Base-by-base conservation (phyloP, 768 basidiomycete genomes). In the Pisolithus orientalis region DNA sequence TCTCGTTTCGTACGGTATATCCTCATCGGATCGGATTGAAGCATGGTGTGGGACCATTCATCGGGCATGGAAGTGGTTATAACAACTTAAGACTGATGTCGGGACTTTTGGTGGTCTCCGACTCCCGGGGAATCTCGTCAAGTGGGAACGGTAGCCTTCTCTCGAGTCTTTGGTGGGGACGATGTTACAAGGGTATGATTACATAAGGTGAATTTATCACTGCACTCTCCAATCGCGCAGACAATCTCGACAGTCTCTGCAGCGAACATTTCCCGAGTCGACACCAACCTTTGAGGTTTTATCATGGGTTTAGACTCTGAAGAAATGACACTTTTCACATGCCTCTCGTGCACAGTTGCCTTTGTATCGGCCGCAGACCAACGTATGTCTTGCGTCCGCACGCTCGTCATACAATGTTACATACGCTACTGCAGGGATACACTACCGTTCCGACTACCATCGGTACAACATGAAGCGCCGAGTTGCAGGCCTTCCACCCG, bases 401-500 rank as follows among this genome's bases (percentile, higher is more conserved):
- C 31, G 2, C 8, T 42, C n/a, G 27, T 25, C 32, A 53, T 28
- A 53, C 56, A 21, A 49, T 58, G 21, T 17, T 42, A 27, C 59
- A 13, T 59, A 7, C 25, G 14, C 3, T 34, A 11, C 34, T 37
- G 32, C 34, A 91, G 89, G 95, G 53, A 71, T 73, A 0, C 96
- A 99, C 66, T 97, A 95, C 69, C 82, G 84, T 57, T 90, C 91
- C 25, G 96, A 99, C 69, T 88, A 90, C 68, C 96, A 99, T 72
- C 78, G 94, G 49, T 99, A 99, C 72, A 99, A 99, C 65, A 92
- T 97, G 84, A 95, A 95, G 75, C 87, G 94, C 57, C 84, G 93
- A 28, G 89, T 98, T 16, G 94, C 95, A 2, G 82, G 80, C 5
- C 78, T 99, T 2, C 87, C 91, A 8, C 94, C 95, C 2, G 83